Base-by-base conservation (phyloP, 371 early-diverging fungal genomes). In the Lichtheimia ramosa region DNA sequence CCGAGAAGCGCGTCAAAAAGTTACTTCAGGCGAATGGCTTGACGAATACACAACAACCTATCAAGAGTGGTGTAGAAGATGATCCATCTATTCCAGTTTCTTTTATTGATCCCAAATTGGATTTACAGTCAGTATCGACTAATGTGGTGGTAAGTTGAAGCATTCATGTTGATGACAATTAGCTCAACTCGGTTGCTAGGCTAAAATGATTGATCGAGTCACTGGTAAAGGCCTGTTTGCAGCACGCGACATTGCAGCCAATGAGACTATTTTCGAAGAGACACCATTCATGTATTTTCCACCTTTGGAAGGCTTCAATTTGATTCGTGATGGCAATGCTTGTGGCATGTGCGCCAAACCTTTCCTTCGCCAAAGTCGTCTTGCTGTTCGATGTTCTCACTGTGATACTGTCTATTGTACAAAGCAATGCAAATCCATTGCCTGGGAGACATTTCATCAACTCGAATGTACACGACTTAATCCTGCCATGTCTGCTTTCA, bases 1-100 rank as follows among this genome's bases (percentile, higher is more conserved):
- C 82, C 42, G 88, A 88, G 64, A 86, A 88, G 68, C 86, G 86
- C 43, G 82, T 88, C 55, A 85, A 85, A 64, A 88, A 86, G 69
- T 62, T 80, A 62, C 79, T 88, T 84, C 72, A 76, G 54, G 62
- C 76, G 5, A 66, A 73, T 16, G 85, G 87, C 15, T 73, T 85
- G 21, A 73, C 67, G 10, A 64, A 70, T 43, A 28, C 50, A 7
- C 23, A 25, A 8, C 63, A 63, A 18, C 56, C 58, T 21, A 16
- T 51, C 12, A 80, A 79, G 54, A 72, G 74, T 49, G 84, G 83
- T 62, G 66, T 74, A 12, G 75, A 75, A 41, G 74, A 83, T 42
- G 86, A 83, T 56, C 81, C 84, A 13, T 85, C 85, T 0, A 70
- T 85, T 25, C 88, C 88, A 3, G 85, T 83, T 23, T 85, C 85